Evolutionary conservation across 441 rosid genomes (phyloP).

Genomic region (Corymbia calophylla): DNA sequence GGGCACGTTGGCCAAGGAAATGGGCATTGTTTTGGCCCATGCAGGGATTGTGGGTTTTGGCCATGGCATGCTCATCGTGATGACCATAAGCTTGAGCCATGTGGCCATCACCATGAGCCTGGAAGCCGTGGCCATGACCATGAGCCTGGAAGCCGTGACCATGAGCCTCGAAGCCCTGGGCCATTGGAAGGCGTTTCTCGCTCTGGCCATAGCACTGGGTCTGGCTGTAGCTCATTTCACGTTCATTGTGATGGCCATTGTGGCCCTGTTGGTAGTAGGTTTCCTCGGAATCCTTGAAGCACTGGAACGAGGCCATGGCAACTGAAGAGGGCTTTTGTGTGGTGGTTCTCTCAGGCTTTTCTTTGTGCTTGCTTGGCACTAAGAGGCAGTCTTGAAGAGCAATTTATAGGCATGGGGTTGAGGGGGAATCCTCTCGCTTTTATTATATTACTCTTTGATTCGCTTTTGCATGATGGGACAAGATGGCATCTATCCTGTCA

Average conservation of each 20-base stretch:
- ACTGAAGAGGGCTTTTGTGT: neutral
- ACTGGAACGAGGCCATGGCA: slow-evolving; percentile 19
- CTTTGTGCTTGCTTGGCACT: neutral
- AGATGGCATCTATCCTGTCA: neutral
- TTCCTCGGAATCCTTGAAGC: slow-evolving; percentile 1
- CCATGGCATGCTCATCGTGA: neutral
- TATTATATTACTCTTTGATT: neutral
- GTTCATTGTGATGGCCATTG: slow-evolving; percentile 1
- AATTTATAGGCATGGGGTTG: neutral
- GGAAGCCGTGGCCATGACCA: neutral
- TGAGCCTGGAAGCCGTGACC: neutral
- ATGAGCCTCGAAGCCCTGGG: neutral
- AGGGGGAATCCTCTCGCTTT: neutral
- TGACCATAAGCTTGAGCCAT: neutral
- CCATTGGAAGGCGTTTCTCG: neutral
- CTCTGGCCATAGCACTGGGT: neutral
- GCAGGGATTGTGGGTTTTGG: neutral
- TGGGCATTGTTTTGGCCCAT: neutral
- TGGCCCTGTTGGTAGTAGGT: neutral
- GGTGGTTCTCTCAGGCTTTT: neutral
- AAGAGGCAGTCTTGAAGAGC: neutral
- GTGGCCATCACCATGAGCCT: neutral
- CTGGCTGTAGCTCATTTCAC: neutral
- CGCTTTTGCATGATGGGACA: neutral
- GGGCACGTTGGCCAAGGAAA: neutral